phyloP scores from a whole-genome alignment of 805 yeast species.

The Ogataea haglerorum region DNA sequence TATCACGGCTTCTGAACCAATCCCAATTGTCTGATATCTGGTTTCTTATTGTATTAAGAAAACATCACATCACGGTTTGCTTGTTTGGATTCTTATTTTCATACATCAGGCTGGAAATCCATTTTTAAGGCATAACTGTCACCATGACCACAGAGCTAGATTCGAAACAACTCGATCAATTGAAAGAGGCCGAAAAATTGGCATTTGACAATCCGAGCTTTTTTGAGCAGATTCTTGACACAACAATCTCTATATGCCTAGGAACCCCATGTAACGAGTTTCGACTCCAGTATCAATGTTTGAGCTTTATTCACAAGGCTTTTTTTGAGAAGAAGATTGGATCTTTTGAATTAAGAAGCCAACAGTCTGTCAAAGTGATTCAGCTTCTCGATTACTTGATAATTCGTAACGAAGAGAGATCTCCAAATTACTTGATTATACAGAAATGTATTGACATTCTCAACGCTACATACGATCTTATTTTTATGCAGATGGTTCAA shows the following conservation, averaged over 20 bases:
- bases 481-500: conserved; percentile 44
- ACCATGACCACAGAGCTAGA: conserved; percentile 15
- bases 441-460: conserved; percentile 34
- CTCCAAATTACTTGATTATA: conserved; percentile 20
- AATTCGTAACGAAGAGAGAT: conserved; percentile 19
- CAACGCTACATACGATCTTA: conserved; percentile 40
- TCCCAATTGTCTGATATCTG: too few relatives aligned
- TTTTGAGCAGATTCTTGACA: conserved; percentile 20
- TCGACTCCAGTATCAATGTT: conserved; percentile 22
- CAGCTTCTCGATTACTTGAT: conserved; percentile 24
- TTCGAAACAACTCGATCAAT: conserved; percentile 16
- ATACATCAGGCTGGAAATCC: too few relatives aligned
- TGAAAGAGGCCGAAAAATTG: conserved; percentile 21
- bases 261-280: conserved; percentile 14
- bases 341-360: conserved; percentile 20
- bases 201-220: conserved; percentile 22
- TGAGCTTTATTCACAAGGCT: conserved; percentile 27
- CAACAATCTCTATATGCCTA: conserved; percentile 22
- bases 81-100: too few relatives aligned
- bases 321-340: conserved; percentile 21
- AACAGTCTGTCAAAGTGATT: conserved; percentile 20
- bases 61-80: too few relatives aligned
- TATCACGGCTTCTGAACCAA: too few relatives aligned
- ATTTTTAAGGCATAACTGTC: too few relatives aligned
- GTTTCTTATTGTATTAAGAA: too few relatives aligned